Percentiles rank a stretch among this genome's conserved stretches.
These are phyloP conservation scores for Wallacemonas sp. DNA, from an alignment of 208 protist species.

Conservation along the genomic window DNA sequence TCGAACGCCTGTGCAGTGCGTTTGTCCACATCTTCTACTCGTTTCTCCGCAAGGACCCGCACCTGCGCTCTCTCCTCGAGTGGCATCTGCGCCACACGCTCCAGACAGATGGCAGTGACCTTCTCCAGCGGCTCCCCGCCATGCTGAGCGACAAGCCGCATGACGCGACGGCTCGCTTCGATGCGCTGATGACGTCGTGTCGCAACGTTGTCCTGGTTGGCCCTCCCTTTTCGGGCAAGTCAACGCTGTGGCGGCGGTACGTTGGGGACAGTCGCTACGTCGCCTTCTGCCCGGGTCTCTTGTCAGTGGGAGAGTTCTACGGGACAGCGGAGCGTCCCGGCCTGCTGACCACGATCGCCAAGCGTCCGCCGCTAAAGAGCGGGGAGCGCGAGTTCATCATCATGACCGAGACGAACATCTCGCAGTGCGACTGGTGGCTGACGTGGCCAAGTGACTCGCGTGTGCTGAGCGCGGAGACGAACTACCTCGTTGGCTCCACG, in stretches of 20 bases:
- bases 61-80: slow-evolving; percentile 37
- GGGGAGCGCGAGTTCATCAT: slow-evolving; percentile 40
- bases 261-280: slow-evolving; percentile 37
- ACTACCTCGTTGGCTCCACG: slow-evolving; percentile 33
- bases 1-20: slow-evolving; percentile 34
- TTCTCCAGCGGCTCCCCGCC: not conserved
- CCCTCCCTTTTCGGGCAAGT: slow-evolving; percentile 70
- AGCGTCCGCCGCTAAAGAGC: slow-evolving; percentile 17
- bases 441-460: slow-evolving; percentile 22
- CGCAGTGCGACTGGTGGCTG: slow-evolving; percentile 26
- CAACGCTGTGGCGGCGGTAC: slow-evolving; percentile 66
- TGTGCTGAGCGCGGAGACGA: slow-evolving; percentile 19
- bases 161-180: slow-evolving; percentile 40
- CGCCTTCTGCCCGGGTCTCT: slow-evolving; percentile 57
- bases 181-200: slow-evolving; percentile 47
- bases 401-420: slow-evolving; percentile 40
- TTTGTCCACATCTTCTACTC: slow-evolving; percentile 51
- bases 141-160: slow-evolving; percentile 11
- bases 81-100: slow-evolving; percentile 51
- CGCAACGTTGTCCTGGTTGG: slow-evolving; percentile 62
- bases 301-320: slow-evolving; percentile 71
- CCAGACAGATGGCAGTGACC: not conserved
- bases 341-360: slow-evolving; percentile 41
- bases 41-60: slow-evolving; percentile 30
- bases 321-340: slow-evolving; percentile 39